Evolutionary conservation across 805 yeast genomes (phyloP).

Genomic region (Phaffomyces antillensis): DNA sequence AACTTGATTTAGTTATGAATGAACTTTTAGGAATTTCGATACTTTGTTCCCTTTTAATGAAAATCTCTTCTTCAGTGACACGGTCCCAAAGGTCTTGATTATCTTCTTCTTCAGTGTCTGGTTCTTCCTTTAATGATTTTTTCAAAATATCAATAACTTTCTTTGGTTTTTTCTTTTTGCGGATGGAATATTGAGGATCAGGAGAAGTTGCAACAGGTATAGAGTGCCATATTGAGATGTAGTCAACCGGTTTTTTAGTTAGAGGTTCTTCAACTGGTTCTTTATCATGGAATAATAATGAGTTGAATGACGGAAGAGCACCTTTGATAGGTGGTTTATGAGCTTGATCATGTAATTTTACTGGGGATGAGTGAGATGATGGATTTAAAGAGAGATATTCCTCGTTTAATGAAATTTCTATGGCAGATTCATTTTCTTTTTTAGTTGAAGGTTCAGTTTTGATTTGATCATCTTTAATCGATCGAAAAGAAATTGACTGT

Average conservation of each 20-base stretch:
- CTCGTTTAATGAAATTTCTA: not conserved
- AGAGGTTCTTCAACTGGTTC: constrained; percentile 10
- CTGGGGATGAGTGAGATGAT: constrained; percentile 1
- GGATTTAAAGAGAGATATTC: constrained; percentile 7
- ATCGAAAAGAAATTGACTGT: not conserved
- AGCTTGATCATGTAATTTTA: constrained; percentile 13
- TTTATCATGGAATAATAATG: constrained; percentile 19
- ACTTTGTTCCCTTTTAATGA: constrained; percentile 3
- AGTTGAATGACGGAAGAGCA: constrained; percentile 17
- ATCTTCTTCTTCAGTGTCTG: constrained; percentile 8
- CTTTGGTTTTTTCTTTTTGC: constrained; percentile 15
- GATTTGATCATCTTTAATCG: not conserved
- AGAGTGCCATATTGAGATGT: constrained; percentile 22
- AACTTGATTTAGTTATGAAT: constrained; percentile 18
- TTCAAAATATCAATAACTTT: constrained; percentile 17
- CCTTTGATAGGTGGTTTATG: constrained; percentile 12
- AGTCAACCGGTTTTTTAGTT: constrained; percentile 15
- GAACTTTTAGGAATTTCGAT: constrained; percentile 9
- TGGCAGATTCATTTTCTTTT: not conserved
- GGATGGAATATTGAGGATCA: constrained; percentile 17
- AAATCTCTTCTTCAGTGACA: constrained; percentile 1
- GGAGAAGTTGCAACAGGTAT: constrained; percentile 24
- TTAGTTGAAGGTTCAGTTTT: not conserved
- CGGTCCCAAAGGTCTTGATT: not conserved
- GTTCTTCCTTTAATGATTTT: constrained; percentile 10